Evolutionary conservation across 495 filamentous ascomycete species (phyloP).

Genomic region (Penicillium manginii): DNA sequence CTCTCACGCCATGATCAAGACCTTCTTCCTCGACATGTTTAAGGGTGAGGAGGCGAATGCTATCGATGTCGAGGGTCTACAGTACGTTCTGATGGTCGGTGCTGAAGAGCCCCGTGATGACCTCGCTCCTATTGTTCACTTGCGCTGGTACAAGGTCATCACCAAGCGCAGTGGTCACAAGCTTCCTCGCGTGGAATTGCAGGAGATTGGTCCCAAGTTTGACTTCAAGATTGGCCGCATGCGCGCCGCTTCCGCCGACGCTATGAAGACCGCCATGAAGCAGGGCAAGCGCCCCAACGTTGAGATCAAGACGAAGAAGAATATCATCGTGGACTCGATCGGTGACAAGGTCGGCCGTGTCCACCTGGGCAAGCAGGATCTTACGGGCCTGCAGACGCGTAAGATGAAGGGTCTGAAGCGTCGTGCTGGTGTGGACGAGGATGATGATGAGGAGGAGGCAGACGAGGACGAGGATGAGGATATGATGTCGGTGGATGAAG

Average conservation of each 20-base stretch:
- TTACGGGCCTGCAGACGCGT: slow-evolving; percentile 83
- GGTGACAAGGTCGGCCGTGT: slow-evolving; percentile 96
- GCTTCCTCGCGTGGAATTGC: slow-evolving; percentile 86
- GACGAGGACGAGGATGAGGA: slow-evolving; percentile 36
- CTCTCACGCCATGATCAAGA: slow-evolving; percentile 81
- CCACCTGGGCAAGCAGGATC: slow-evolving; percentile 89
- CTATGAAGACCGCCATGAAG: slow-evolving; percentile 90
- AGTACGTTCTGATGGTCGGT: slow-evolving; percentile 81
- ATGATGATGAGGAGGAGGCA: slow-evolving; percentile 39
- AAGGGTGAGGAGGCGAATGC: slow-evolving; percentile 71
- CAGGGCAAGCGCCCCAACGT: slow-evolving; percentile 69
- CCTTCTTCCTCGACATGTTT: slow-evolving; percentile 88
- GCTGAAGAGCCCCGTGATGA: slow-evolving; percentile 72
- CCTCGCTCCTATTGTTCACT: slow-evolving; percentile 70
- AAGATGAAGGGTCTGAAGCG: slow-evolving; percentile 99
- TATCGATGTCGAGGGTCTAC: slow-evolving; percentile 92
- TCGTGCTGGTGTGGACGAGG: slow-evolving; percentile 58
- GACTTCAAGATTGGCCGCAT: slow-evolving; percentile 86
- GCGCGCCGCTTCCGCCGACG: slow-evolving; percentile 73
- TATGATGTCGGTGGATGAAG: slow-evolving; percentile 50
- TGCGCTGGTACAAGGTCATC: slow-evolving; percentile 80
- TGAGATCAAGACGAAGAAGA: slow-evolving; percentile 80
- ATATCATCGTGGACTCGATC: slow-evolving; percentile 84
- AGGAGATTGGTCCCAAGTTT: slow-evolving; percentile 94
- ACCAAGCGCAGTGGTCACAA: slow-evolving; percentile 87